phyloP scores from a whole-genome alignment of 2,329 filamentous ascomycete genomes.

The Aspergillus fructus region DNA sequence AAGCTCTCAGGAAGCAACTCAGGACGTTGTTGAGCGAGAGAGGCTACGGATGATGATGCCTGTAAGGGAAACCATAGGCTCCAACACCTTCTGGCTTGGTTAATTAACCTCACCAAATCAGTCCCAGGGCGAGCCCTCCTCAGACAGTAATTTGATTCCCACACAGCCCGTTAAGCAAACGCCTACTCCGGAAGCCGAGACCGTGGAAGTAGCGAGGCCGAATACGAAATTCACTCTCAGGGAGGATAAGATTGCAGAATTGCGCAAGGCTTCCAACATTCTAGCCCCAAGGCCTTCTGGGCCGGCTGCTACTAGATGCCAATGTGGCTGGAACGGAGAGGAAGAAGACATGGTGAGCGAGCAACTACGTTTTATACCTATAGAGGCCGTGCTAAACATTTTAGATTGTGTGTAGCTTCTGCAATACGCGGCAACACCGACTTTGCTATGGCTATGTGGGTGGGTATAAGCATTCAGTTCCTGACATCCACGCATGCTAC shows the following conservation, averaged over 20 bases:
- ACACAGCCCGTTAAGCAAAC: conserved; percentile 25
- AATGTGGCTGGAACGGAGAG: conserved; percentile 41
- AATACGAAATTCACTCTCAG: conserved; percentile 17
- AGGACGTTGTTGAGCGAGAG: conserved; percentile 28
- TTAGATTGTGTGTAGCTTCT: conserved; percentile 47
- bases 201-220: conserved; percentile 7
- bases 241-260: conserved; percentile 16
- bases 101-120: conserved; percentile 9
- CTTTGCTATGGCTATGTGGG: conserved; percentile 47
- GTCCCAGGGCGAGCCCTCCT: conserved; percentile 22
- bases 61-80: conserved; percentile 10
- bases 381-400: conserved; percentile 11
- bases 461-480: conserved; percentile 38
- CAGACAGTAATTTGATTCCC: conserved; percentile 28
- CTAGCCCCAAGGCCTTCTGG: background rate
- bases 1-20: conserved; percentile 22
- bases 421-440: conserved; percentile 47
- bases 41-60: conserved; percentile 34
- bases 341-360: conserved; percentile 44
- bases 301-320: conserved; percentile 32
- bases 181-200: conserved; percentile 2
- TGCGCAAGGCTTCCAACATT: conserved; percentile 14
- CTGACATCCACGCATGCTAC: conserved; percentile 48
- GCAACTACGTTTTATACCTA: background rate
- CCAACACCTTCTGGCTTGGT: background rate